Evolutionary conservation across 2,329 filamentous ascomycete genomes (phyloP).

Genomic region (Daldinia eschscholtzii): DNA sequence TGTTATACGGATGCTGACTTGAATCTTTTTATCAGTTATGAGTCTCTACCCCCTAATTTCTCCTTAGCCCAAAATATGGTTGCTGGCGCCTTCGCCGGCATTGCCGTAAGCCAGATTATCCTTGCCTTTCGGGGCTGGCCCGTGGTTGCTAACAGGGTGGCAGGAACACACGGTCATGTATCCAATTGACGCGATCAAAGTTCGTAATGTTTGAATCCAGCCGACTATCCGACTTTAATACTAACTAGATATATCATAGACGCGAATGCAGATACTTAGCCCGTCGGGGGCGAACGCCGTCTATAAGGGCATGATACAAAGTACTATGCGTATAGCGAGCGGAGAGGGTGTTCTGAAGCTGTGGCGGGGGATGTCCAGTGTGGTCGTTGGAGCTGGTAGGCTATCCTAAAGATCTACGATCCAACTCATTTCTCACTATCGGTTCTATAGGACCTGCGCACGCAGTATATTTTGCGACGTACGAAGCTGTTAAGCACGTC

Average conservation of each 20-base stretch:
- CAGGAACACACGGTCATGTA: conserved; percentile 99
- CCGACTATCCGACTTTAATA: conserved; percentile 28
- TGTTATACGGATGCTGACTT: conserved; percentile 36
- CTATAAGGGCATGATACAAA: conserved; percentile 91
- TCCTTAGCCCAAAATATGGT: conserved; percentile 94
- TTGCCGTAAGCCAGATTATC: conserved; percentile 72
- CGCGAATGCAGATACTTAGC: conserved; percentile 96
- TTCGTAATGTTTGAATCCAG: conserved; percentile 56
- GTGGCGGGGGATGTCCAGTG: conserved; percentile 97
- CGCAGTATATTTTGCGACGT: conserved; percentile 98
- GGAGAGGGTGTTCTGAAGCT: conserved; percentile 90
- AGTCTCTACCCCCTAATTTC: conserved; percentile 94
- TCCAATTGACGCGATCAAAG: conserved; percentile 97
- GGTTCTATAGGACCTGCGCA: conserved; percentile 82
- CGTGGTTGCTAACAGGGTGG: conserved; percentile 37
- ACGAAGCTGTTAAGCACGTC: conserved; percentile 95
- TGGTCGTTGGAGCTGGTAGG: conserved; percentile 92
- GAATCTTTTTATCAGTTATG: conserved; percentile 71
- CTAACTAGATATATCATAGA: conserved; percentile 66
- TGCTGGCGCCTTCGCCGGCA: conserved; percentile 95
- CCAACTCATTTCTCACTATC: conserved; percentile 42
- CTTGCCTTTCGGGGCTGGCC: background rate
- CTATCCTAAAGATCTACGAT: conserved; percentile 31
- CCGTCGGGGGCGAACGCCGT: conserved; percentile 78
- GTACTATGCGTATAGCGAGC: conserved; percentile 90